Percentiles rank a stretch among this genome's conserved stretches.
These are phyloP conservation scores for Colletotrichum phormii DNA, from an alignment of 2,329 filamentous ascomycete species.

Conservation along the genomic window DNA sequence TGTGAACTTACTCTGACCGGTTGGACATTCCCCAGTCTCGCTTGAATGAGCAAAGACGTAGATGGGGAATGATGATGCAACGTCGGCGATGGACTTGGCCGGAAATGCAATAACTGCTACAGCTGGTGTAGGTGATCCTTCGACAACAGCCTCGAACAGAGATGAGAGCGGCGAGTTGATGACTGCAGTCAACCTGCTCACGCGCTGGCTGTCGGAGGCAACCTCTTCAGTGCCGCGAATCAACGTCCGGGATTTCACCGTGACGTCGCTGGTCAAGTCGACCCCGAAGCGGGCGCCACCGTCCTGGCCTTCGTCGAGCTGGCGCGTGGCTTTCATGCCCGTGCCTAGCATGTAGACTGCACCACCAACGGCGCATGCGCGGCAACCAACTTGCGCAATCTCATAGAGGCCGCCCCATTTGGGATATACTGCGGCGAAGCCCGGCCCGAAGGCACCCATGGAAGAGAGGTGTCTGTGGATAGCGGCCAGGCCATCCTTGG, in stretches of 20 bases:
- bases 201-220: slow-evolving; percentile 44
- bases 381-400: slow-evolving; percentile 90
- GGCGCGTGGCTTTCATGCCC: slow-evolving; percentile 60
- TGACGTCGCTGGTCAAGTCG: slow-evolving; percentile 67
- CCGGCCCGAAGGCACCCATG: slow-evolving; percentile 87
- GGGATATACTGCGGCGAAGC: slow-evolving; percentile 89
- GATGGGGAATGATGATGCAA: slow-evolving; percentile 58
- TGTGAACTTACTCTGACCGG: slow-evolving; percentile 85
- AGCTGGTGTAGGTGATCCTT: slow-evolving; percentile 81
- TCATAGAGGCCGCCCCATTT: slow-evolving; percentile 95
- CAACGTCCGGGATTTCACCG: slow-evolving; percentile 65
- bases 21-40: slow-evolving; percentile 92
- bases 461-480: slow-evolving; percentile 86
- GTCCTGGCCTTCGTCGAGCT: slow-evolving; percentile 41
- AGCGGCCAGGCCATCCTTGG: slow-evolving; percentile 74
- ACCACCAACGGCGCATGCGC: slow-evolving; percentile 90
- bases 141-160: slow-evolving; percentile 78
- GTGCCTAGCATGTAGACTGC: slow-evolving; percentile 88
- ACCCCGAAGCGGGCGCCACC: slow-evolving; percentile 52
- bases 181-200: slow-evolving; percentile 75
- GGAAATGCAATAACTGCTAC: slow-evolving; percentile 79
- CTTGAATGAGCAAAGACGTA: slow-evolving; percentile 81
- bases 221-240: slow-evolving; percentile 56
- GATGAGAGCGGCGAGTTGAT: slow-evolving; percentile 72
- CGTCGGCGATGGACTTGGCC: slow-evolving; percentile 55